These are phyloP conservation scores for Clonostachys chloroleuca DNA, from an alignment of 2,329 filamentous ascomycete species.

Conservation along the genomic window DNA sequence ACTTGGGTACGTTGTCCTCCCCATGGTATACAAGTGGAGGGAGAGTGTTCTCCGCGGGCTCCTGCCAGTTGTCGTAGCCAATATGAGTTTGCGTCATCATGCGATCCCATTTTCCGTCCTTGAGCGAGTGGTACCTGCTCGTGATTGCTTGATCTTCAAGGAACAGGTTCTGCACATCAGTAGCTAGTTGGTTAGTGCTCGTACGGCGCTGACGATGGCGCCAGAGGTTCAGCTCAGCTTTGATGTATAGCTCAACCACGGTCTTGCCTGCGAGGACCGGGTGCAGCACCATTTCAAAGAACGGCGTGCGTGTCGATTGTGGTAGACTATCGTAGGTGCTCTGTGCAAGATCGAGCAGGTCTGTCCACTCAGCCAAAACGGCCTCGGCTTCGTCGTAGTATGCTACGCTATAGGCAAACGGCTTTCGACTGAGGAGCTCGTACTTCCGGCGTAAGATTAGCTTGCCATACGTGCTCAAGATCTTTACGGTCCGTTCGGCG, in stretches of 20 bases:
- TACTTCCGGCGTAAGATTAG: slow-evolving; percentile 26
- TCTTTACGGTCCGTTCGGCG: slow-evolving; percentile 34
- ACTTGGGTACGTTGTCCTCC: background rate
- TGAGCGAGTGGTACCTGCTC: slow-evolving; percentile 33
- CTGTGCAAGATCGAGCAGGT: slow-evolving; percentile 36
- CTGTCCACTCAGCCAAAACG: slow-evolving; percentile 44
- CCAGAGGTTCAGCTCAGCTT: slow-evolving; percentile 36
- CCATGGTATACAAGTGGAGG: slow-evolving; percentile 14
- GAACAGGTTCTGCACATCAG: slow-evolving; percentile 28
- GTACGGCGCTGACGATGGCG: slow-evolving; percentile 40
- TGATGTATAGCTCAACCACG: slow-evolving; percentile 43
- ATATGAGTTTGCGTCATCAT: slow-evolving; percentile 43
- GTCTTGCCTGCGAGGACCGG: slow-evolving; percentile 48
- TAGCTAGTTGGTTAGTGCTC: slow-evolving; percentile 28
- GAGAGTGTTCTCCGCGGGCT: slow-evolving; percentile 45
- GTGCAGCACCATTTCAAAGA: slow-evolving; percentile 54
- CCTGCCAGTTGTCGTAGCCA: slow-evolving; percentile 42
- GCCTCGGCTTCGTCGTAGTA: slow-evolving; percentile 55
- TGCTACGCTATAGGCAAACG: slow-evolving; percentile 40
- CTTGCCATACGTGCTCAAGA: slow-evolving; percentile 41
- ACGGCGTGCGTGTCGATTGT: slow-evolving; percentile 33
- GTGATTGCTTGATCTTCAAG: slow-evolving; percentile 34
- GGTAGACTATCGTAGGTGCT: slow-evolving; percentile 36
- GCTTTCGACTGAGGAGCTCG: slow-evolving; percentile 21
- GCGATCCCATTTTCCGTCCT: slow-evolving; percentile 30